These are phyloP conservation scores for Cystobasidium slooffiae DNA, from an alignment of 1,284 basidiomycete genomes.

Conservation along the genomic window DNA sequence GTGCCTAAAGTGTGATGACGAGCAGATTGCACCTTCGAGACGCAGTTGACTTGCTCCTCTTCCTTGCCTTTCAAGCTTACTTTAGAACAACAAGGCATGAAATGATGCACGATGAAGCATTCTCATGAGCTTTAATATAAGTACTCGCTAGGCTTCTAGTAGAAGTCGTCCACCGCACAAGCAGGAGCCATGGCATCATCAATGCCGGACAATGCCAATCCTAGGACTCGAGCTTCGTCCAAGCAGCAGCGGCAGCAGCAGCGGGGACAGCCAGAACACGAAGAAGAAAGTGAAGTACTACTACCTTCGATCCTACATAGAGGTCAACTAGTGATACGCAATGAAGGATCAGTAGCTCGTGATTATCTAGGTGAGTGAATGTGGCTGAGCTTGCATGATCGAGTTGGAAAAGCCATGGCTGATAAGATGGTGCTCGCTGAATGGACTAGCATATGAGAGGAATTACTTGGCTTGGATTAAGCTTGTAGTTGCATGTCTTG, in stretches of 20 bases:
- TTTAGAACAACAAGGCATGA: too few species aligned
- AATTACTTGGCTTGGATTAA: slow-evolving; percentile 42
- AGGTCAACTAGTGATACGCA: slow-evolving; percentile 35
- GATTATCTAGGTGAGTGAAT: slow-evolving; percentile 32
- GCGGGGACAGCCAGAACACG: neutral
- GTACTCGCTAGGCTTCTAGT: neutral
- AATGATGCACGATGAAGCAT: too few species aligned
- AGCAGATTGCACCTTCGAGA: too few species aligned
- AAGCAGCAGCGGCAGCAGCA: neutral
- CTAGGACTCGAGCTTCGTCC: neutral
- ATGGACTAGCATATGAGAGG: slow-evolving; percentile 25
- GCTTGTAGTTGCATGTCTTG: slow-evolving; percentile 31
- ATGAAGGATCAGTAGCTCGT: slow-evolving; percentile 29
- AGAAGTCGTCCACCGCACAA: neutral
- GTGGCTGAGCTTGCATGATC: neutral
- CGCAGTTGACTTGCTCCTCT: too few species aligned
- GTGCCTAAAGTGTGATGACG: too few species aligned
- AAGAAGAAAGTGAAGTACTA: slow-evolving; percentile 5
- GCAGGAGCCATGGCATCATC: slow-evolving; percentile 7
- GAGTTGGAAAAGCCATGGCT: neutral
- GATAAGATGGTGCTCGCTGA: neutral
- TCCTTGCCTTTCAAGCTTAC: too few species aligned
- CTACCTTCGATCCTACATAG: slow-evolving; percentile 28
- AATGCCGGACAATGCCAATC: slow-evolving; percentile 12
- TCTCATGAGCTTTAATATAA: neutral